These are phyloP conservation scores for Odontarrhena argentea DNA, from an alignment of 345 rosid genomes.

Conservation along the genomic window DNA sequence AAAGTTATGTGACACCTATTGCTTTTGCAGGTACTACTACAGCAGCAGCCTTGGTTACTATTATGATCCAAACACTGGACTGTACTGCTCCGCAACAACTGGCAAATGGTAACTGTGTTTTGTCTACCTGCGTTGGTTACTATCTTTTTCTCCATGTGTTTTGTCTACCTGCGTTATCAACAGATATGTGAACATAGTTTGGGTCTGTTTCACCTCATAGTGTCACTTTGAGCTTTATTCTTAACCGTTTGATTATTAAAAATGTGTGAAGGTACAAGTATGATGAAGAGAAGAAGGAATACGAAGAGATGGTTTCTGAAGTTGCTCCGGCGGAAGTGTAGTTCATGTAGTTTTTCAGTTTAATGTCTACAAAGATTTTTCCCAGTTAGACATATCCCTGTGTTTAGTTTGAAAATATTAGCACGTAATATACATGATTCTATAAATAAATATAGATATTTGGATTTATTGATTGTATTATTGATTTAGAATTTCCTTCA, in stretches of 20 bases:
- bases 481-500: background rate
- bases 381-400: conserved; percentile 4
- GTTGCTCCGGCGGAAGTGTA: conserved; percentile 27
- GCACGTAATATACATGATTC: conserved; percentile 16
- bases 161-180: conserved; percentile 6
- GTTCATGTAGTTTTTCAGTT: conserved; percentile 18
- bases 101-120: conserved; percentile 70
- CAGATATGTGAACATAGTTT: background rate
- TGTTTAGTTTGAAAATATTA: conserved; percentile 1
- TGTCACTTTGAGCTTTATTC: background rate
- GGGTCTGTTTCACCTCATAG: background rate
- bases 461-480: background rate
- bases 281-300: conserved; percentile 31
- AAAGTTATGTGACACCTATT: conserved; percentile 9
- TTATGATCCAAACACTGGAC: conserved; percentile 80
- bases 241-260: background rate
- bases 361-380: background rate
- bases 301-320: conserved; percentile 33
- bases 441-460: background rate
- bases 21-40: conserved; percentile 74
- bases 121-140: conserved; percentile 1
- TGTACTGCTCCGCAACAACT: conserved; percentile 78
- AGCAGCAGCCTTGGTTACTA: conserved; percentile 90
- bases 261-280: conserved; percentile 36
- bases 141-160: conserved; percentile 3